Conservation (phyloP, 2,329 filamentous ascomycete genomes). For the Ustulina deusta region DNA sequence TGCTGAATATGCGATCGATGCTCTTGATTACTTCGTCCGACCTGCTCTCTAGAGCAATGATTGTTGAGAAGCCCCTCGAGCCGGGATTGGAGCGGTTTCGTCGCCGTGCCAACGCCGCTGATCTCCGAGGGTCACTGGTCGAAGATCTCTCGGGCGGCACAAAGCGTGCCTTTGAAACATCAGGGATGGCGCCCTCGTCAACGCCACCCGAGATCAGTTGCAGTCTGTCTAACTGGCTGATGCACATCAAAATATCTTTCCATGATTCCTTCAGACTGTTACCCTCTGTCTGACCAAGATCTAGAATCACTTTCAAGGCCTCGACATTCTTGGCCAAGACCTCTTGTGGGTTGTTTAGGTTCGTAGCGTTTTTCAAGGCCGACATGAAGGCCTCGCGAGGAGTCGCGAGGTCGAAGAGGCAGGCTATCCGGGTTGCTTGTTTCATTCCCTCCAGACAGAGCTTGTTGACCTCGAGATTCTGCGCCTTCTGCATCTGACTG, state of each 20-base stretch:
- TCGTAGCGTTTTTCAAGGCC: slow-evolving; percentile 91
- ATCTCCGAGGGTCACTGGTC: slow-evolving; percentile 71
- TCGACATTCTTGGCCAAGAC: slow-evolving; percentile 98
- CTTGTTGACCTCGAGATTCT: slow-evolving; percentile 91
- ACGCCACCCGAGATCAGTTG: slow-evolving; percentile 96
- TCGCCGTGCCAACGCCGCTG: slow-evolving; percentile 69
- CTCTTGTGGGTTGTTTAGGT: slow-evolving; percentile 93
- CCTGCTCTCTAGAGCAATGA: slow-evolving; percentile 90
- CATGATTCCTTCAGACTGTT: slow-evolving; percentile 90
- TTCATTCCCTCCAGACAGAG: slow-evolving; percentile 96
- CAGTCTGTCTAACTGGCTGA: slow-evolving; percentile 94
- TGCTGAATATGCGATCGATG: slow-evolving; percentile 96
- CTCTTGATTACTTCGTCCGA: slow-evolving; percentile 93
- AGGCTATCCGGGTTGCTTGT: slow-evolving; percentile 91
- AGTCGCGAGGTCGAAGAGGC: slow-evolving; percentile 92
- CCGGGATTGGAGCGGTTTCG: slow-evolving; percentile 67
- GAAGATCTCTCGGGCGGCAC: slow-evolving; percentile 69
- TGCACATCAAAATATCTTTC: slow-evolving; percentile 94
- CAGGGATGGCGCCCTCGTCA: slow-evolving; percentile 90
- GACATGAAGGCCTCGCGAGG: slow-evolving; percentile 95
- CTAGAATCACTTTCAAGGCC: slow-evolving; percentile 89
- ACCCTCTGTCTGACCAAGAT: slow-evolving; percentile 92
- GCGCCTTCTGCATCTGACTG: slow-evolving; percentile 90
- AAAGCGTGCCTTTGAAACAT: slow-evolving; percentile 86
- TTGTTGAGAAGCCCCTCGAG: slow-evolving; percentile 75